Percentiles rank a stretch among this genome's conserved stretches.
Conservation (phyloP, 2,329 filamentous ascomycete genomes). For the Aotearoamyces nothofagi region DNA sequence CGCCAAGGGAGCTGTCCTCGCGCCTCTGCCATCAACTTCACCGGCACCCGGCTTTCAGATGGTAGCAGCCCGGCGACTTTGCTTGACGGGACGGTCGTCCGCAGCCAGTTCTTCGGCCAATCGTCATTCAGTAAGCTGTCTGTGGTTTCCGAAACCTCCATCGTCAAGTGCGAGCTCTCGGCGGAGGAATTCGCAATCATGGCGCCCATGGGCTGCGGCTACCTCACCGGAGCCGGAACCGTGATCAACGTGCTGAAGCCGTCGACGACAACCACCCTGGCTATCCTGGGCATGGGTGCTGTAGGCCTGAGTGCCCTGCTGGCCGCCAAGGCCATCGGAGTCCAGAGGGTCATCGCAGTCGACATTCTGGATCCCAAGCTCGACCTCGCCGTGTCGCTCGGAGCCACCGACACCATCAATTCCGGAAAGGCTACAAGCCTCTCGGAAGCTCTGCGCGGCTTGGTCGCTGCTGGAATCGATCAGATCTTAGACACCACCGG, state of each 20-base stretch:
- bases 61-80: constrained; percentile 7
- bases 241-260: constrained; percentile 22
- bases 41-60: constrained; percentile 7
- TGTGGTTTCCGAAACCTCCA: constrained; percentile 11
- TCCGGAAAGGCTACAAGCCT: constrained; percentile 16
- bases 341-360: constrained; percentile 25
- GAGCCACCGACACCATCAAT: constrained; percentile 26
- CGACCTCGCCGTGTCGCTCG: constrained; percentile 25
- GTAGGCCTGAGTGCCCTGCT: constrained; percentile 24
- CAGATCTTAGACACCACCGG: constrained; percentile 20
- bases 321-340: constrained; percentile 19
- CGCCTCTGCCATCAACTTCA: constrained; percentile 10
- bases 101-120: constrained; percentile 18
- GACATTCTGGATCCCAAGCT: constrained; percentile 27
- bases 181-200: constrained; percentile 17
- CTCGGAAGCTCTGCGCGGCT: constrained; percentile 14
- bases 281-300: constrained; percentile 22
- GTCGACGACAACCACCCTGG: constrained; percentile 15
- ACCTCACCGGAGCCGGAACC: constrained; percentile 25
- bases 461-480: constrained; percentile 16
- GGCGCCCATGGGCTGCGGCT: constrained; percentile 25
- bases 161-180: constrained; percentile 12
- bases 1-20: constrained; percentile 16
- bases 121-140: constrained; percentile 14
- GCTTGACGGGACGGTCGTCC: constrained; percentile 6